phyloP scores from a whole-genome alignment of 1,139 yeast species.

The Hyphopichia burtonii region DNA sequence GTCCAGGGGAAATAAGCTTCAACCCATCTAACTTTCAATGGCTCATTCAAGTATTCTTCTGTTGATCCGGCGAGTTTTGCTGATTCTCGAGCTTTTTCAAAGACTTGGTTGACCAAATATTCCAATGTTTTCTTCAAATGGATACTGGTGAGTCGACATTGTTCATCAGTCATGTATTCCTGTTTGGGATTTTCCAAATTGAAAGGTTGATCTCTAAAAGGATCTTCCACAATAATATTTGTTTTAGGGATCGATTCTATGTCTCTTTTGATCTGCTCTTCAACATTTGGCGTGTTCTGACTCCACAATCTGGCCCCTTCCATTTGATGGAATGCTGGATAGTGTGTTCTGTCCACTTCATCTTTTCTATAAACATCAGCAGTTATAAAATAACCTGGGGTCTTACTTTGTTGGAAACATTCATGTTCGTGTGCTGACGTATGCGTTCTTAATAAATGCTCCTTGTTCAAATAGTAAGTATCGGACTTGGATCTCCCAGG shows the following conservation, averaged over 20 bases:
- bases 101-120: slow-evolving; percentile 77
- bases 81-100: slow-evolving; percentile 68
- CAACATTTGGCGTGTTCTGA: slow-evolving; percentile 40
- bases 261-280: slow-evolving; percentile 49
- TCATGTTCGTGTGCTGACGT: slow-evolving; percentile 96
- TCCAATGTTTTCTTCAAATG: slow-evolving; percentile 89
- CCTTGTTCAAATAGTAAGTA: slow-evolving; percentile 82
- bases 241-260: slow-evolving; percentile 67
- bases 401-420: slow-evolving; percentile 63
- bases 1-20: slow-evolving; percentile 99
- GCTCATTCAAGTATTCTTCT: slow-evolving; percentile 64
- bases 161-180: slow-evolving; percentile 64
- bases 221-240: slow-evolving; percentile 75
- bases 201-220: slow-evolving; percentile 43
- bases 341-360: slow-evolving; percentile 93
- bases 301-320: slow-evolving; percentile 95
- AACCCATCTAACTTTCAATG: slow-evolving; percentile 89
- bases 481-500: slow-evolving; percentile 93
- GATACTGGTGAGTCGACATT: slow-evolving; percentile 64
- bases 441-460: slow-evolving; percentile 78
- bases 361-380: slow-evolving; percentile 97
- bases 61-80: slow-evolving; percentile 67
- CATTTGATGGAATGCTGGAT: slow-evolving; percentile 97
- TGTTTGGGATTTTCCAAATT: slow-evolving; percentile 78
- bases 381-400: slow-evolving; percentile 88